A percentile compares a stretch with the other conserved stretches of the same genome.
phyloP scores from a whole-genome alignment of 805 yeast genomes.

The Metschnikowia drakensbergensis region DNA sequence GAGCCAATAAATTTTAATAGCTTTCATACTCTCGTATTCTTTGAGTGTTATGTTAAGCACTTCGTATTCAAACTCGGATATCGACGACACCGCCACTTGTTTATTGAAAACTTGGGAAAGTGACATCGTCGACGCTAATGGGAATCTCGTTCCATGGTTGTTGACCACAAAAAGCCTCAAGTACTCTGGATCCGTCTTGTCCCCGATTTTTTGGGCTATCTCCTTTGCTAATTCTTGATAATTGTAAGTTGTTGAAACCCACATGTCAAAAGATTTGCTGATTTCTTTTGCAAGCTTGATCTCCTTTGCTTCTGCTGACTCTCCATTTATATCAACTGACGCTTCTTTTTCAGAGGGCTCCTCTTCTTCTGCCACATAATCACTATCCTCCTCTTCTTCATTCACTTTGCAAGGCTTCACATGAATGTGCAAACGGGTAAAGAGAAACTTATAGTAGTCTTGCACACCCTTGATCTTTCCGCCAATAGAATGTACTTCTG shows the following conservation, averaged over 20 bases:
- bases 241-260: slow-evolving; percentile 61
- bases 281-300: slow-evolving; percentile 19
- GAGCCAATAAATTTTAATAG: slow-evolving; percentile 67
- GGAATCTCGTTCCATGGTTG: slow-evolving; percentile 54
- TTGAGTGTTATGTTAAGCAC: slow-evolving; percentile 66
- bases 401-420: slow-evolving; percentile 45
- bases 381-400: slow-evolving; percentile 48
- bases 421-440: slow-evolving; percentile 57
- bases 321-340: slow-evolving; percentile 14
- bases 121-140: slow-evolving; percentile 34
- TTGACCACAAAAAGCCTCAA: slow-evolving; percentile 63
- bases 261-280: slow-evolving; percentile 47
- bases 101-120: slow-evolving; percentile 42
- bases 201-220: slow-evolving; percentile 49
- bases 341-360: slow-evolving; percentile 10
- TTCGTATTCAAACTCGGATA: slow-evolving; percentile 63
- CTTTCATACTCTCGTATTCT: slow-evolving; percentile 73
- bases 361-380: slow-evolving; percentile 32
- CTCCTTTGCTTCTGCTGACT: slow-evolving; percentile 16
- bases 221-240: slow-evolving; percentile 60
- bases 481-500: slow-evolving; percentile 19
- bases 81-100: slow-evolving; percentile 42
- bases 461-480: slow-evolving; percentile 27
- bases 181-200: slow-evolving; percentile 51
- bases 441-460: slow-evolving; percentile 52